Conservation (phyloP, 345 rosid genomes). For the Mangifera indica region DNA sequence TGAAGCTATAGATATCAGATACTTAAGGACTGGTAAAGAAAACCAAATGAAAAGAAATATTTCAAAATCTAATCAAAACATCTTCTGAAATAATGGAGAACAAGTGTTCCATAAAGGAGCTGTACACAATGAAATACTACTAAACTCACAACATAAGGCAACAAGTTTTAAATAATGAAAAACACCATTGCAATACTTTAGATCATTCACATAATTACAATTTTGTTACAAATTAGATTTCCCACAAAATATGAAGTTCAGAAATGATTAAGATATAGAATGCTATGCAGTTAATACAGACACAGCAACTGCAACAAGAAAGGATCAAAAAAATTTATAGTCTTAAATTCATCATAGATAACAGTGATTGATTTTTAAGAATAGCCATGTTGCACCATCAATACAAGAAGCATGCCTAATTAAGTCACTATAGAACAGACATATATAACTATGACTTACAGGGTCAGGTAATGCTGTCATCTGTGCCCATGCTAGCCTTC, state of each 20-base stretch:
- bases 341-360: background rate
- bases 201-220: background rate
- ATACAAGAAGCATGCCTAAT: background rate
- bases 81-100: background rate
- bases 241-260: background rate
- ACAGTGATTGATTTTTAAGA: background rate
- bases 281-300: background rate
- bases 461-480: constrained; percentile 54
- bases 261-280: background rate
- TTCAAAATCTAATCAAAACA: background rate
- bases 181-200: background rate
- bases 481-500: constrained; percentile 46
- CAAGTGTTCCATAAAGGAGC: background rate
- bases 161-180: background rate
- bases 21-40: no score
- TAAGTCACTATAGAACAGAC: constrained; percentile 4
- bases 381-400: background rate
- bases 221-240: background rate
- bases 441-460: constrained; percentile 38
- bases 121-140: background rate
- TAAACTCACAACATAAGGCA: background rate
- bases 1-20: background rate
- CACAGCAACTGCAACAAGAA: background rate
- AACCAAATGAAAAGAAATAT: background rate
- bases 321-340: background rate